phyloP scores from a whole-genome alignment of 305 asterid genomes.

The Solanum aculeatissimum region DNA sequence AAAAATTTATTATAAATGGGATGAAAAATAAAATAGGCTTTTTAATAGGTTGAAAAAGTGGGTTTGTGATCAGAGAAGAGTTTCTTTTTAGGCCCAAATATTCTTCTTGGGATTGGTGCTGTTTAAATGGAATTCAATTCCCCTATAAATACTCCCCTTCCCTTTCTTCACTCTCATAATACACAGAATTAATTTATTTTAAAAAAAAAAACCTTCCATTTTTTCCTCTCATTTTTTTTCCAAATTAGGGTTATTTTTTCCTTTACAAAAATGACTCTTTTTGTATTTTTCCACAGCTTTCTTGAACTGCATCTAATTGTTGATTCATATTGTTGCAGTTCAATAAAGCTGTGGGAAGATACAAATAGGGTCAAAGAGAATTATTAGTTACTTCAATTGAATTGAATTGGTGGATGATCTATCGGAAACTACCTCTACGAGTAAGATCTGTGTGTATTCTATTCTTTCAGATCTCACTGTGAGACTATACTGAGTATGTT shows the following conservation, averaged over 20 bases:
- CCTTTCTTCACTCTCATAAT: neutral
- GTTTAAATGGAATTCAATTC: constrained; percentile 19
- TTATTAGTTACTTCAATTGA: neutral
- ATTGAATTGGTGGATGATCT: neutral
- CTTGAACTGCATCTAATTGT: constrained; percentile 42
- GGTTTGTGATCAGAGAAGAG: constrained; percentile 10
- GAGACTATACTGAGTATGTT: neutral
- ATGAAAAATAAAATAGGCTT: constrained; percentile 17
- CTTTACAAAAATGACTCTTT: constrained; percentile 23
- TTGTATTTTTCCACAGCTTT: constrained; percentile 73
- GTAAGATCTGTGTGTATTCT: neutral
- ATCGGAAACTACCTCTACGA: neutral
- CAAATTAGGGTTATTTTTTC: constrained; percentile 18
- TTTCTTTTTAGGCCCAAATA: constrained; percentile 19
- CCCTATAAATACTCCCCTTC: constrained; percentile 27
- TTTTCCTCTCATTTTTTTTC: neutral
- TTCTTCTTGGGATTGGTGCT: constrained; percentile 74
- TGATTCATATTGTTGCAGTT: constrained; percentile 18
- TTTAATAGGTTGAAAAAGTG: constrained; percentile 23
- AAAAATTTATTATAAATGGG: neutral
- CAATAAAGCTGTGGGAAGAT: constrained; percentile 70
- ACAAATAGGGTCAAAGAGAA: constrained; percentile 20
- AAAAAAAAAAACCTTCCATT: neutral
- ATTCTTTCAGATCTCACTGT: neutral
- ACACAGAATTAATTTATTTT: neutral